phyloP scores from a whole-genome alignment of 257 asterid species.

The Gentiana dahurica region DNA sequence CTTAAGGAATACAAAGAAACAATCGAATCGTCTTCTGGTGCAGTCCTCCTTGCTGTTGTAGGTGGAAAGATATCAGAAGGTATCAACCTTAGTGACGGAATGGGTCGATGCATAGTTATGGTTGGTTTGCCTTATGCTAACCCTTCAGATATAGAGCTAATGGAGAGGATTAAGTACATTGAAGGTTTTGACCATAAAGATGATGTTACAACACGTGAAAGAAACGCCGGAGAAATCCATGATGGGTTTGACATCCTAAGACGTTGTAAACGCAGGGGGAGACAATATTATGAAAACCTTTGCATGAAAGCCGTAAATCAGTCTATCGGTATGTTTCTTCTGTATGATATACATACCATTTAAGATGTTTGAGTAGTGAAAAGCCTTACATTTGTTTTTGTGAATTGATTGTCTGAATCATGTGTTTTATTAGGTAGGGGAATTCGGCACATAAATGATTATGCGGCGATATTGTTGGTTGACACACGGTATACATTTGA shows the following conservation, averaged over 20 bases:
- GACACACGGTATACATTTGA: constrained; percentile 77
- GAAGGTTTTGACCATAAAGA: constrained; percentile 46
- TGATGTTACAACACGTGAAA: constrained; percentile 22
- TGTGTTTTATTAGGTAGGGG: constrained; percentile 62
- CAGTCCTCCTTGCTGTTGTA: constrained; percentile 85
- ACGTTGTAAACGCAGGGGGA: constrained; percentile 78
- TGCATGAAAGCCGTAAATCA: constrained; percentile 99
- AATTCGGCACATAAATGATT: constrained; percentile 78
- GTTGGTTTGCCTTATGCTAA: constrained; percentile 94
- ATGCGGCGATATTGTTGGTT: constrained; percentile 80
- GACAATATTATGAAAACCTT: constrained; percentile 88
- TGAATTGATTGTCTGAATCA: background rate
- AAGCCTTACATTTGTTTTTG: too few relatives aligned
- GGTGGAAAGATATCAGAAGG: constrained; percentile 99
- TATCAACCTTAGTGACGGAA: constrained; percentile 85
- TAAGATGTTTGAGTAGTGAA: background rate
- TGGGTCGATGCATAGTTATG: constrained; percentile 93
- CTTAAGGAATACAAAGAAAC: constrained; percentile 67
- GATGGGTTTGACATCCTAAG: constrained; percentile 58
- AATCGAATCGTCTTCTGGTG: constrained; percentile 40
- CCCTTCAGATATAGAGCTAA: constrained; percentile 85
- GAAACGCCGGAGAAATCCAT: constrained; percentile 35
- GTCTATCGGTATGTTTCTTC: constrained; percentile 60
- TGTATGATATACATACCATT: background rate
- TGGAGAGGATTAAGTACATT: constrained; percentile 88